Evolutionary conservation across 1,139 yeast species (phyloP), one percentile per base, ranked within the genome.

Genomic region (Candida tunisiensis): DNA sequence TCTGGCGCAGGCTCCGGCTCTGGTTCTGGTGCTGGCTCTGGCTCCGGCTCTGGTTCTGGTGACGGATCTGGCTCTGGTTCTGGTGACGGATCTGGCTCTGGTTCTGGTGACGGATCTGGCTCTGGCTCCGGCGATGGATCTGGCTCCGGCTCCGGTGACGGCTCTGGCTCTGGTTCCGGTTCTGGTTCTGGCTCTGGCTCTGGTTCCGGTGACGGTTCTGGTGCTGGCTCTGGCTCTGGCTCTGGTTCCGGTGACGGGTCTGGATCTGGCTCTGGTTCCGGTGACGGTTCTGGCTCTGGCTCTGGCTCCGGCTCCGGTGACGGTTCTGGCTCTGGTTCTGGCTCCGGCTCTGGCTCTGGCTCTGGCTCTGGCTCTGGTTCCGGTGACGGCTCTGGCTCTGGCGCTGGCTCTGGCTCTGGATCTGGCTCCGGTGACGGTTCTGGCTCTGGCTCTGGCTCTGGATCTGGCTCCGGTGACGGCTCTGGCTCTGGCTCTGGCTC

Each of bases 401-500:
- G 19, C 4, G 8, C 19, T 17, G 19, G 19, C 8, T 17, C 19
- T 5, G 19, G 19, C 8, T 17, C 19, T 17, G 9, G 8, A n/a
- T 17, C 19, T 17, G 9, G 19, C 19, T 8, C 19, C 9, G 19
- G 9, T 3, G 8, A 9, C 9, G 27, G 23, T 13, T 27, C 34
- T 34, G 26, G 37, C 36, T 21, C 36, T 32, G 26, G 41, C 34
- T 26, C 41, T 31, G 38, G 32, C 19, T 36, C 44, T 15, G 40
- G 33, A 18, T 45, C 52, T 23, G 36, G 42, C 20, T 35, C 47
- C 15, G 31, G 33, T 19, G 34, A 35, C 8, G 42, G 36, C 30
- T 25, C 45, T 30, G 37, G 32, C 18, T 37, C 44, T 16, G 39
- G 33, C 20, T 45, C 52, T 24, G 35, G 42, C 21, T 33, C 47